Base-by-base conservation (phyloP, 768 basidiomycete species). In the Serendipita vermifera region DNA sequence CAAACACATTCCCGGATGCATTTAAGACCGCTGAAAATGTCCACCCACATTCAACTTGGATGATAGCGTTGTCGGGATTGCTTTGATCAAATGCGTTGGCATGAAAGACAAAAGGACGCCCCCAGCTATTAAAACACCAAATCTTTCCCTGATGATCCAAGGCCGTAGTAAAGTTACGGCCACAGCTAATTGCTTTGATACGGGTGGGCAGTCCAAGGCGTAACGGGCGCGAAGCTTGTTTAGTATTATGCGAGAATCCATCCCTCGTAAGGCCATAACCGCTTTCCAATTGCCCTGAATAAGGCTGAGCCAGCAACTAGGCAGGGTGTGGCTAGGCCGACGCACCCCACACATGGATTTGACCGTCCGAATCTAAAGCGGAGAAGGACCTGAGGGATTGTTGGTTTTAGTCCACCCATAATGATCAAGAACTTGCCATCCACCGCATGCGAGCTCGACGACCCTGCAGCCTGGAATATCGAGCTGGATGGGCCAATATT, bases 331-430 rank as follows among this genome's bases (percentile, higher is more conserved):
- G 46, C 36, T 17, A 38, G 17, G 36, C 13, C 24, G 4, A 64
- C 71, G 58, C 62, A 86, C 87, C 91, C 87, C 90, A 93, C n/a
- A 82, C 82, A 63, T 82, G 76, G 22, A 93, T 68, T 31, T 70
- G 68, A 5, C 90, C 90, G 48, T 76, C 67, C 1, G 85, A 81
- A 66, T 91, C 86, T 36, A 93, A 69, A 2, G 87, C 88, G 63
- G 90, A 84, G 68, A 90, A 93, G 31, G 83, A 87, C 87, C 87
- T 91, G 58, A 29, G 24, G 31, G n/a, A 13, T 11, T n/a, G n/a
- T 35, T 15, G 15, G 22, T 29, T 36, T 35, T 11, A 11, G 20
- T 33, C 14, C 33, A 32, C 24, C 32, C 36, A 29, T 6, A 48
- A 43, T 29, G 24, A 54, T 59, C 32, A 35, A 48, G 22, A 31